A percentile compares a stretch with the other conserved stretches of the same genome.
phyloP scores from a whole-genome alignment of 1,284 basidiomycete species.

The Sphaerobolus stellatus region DNA sequence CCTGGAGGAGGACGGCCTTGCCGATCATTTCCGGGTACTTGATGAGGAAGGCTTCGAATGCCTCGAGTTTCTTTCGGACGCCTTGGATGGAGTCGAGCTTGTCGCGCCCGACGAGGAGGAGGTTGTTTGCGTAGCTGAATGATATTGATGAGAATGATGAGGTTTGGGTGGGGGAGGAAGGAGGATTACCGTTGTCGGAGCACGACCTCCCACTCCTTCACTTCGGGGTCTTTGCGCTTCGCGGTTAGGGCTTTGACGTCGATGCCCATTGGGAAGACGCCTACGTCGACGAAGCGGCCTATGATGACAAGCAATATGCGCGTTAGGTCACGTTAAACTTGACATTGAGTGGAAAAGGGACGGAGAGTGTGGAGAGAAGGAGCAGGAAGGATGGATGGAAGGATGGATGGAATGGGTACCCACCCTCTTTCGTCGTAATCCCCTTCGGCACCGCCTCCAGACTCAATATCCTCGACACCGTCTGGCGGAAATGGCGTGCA shows the following conservation, averaged over 20 bases:
- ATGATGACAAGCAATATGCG: slow-evolving; percentile 28
- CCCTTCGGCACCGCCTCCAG: slow-evolving; percentile 84
- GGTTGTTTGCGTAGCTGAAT: no score
- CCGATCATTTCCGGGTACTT: slow-evolving; percentile 76
- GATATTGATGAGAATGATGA: no score
- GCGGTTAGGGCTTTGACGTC: slow-evolving; percentile 71
- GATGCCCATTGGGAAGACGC: slow-evolving; percentile 88
- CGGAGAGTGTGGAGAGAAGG: background rate
- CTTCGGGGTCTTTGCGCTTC: slow-evolving; percentile 75
- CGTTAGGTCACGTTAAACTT: no score
- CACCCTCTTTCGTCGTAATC: slow-evolving; percentile 54
- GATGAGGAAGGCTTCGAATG: slow-evolving; percentile 83
- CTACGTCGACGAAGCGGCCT: slow-evolving; percentile 70
- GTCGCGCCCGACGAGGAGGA: slow-evolving; percentile 83
- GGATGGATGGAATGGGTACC: background rate
- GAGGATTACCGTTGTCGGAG: slow-evolving; percentile 76
- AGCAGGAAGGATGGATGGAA: background rate
- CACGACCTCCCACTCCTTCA: slow-evolving; percentile 76
- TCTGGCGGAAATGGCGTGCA: slow-evolving; percentile 79
- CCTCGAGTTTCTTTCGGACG: slow-evolving; percentile 78
- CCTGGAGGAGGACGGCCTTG: slow-evolving; percentile 84
- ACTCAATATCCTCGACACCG: slow-evolving; percentile 77
- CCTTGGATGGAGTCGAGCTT: slow-evolving; percentile 84
- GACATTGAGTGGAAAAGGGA: no score
- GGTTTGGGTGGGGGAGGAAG: no score